Percentiles rank a stretch among this genome's conserved stretches.
Evolutionary conservation across 192 early-diverging fungal species (phyloP).

Genomic region (Coemansia sp.): DNA sequence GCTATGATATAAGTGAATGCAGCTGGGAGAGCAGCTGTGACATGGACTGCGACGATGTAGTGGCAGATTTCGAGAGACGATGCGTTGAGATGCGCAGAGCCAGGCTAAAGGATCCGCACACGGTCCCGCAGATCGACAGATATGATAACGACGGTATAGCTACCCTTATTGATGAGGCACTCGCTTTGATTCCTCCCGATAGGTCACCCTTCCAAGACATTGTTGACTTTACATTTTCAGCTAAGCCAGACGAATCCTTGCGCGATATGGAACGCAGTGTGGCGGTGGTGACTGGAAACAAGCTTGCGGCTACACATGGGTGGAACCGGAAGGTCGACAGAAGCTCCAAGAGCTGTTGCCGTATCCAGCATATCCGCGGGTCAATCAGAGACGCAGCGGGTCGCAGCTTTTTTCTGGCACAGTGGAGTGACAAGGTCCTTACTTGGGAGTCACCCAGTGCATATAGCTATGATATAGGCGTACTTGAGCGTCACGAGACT

Average conservation of each 20-base stretch:
- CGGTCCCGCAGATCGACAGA: conserved; percentile 6
- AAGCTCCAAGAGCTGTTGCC: not conserved
- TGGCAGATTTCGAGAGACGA: conserved; percentile 31
- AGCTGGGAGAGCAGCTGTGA: conserved; percentile 16
- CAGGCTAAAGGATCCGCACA: not conserved
- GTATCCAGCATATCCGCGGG: conserved; percentile 14
- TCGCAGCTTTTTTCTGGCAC: conserved; percentile 19
- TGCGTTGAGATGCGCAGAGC: conserved; percentile 22
- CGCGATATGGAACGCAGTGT: not conserved
- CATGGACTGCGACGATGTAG: conserved; percentile 7
- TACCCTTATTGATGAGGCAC: conserved; percentile 33
- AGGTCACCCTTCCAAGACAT: conserved; percentile 17
- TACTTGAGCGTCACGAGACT: conserved; percentile 17
- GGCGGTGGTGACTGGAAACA: not conserved
- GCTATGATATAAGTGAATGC: conserved; percentile 18
- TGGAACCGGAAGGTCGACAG: conserved; percentile 12
- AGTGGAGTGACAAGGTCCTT: conserved; percentile 25
- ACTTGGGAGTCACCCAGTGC: conserved; percentile 25
- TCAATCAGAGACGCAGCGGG: conserved; percentile 16
- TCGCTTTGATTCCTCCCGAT: conserved; percentile 2
- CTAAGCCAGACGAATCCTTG: not conserved
- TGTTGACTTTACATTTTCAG: conserved; percentile 31
- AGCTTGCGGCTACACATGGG: conserved; percentile 22
- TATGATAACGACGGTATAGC: conserved; percentile 41
- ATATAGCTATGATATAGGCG: conserved; percentile 1